Conservation (phyloP, 1,284 basidiomycete species). For the Kwoniella shivajii region DNA sequence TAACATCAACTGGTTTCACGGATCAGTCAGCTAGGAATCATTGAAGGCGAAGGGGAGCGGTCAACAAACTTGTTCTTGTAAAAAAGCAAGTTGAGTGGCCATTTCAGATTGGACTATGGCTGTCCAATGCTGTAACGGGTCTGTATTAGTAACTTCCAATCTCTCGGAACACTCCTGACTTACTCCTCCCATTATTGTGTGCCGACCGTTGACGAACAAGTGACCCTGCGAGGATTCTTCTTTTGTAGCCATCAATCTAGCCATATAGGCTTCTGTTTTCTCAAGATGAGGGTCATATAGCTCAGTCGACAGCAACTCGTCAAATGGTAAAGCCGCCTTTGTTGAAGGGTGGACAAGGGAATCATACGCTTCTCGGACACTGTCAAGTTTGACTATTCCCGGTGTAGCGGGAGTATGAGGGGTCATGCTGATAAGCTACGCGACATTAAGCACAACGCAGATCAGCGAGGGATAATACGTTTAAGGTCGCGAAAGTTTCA, state of each 20-base stretch:
- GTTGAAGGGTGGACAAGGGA: conserved; percentile 17
- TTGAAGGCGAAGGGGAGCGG: no score
- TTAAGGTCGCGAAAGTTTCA: conserved; percentile 4
- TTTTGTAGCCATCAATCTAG: conserved; percentile 37
- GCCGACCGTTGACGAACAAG: conserved; percentile 85
- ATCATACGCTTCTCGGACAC: conserved; percentile 38
- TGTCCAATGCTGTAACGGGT: conserved; percentile 59
- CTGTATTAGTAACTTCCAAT: background rate
- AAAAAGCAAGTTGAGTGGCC: conserved; percentile 63
- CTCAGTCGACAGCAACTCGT: conserved; percentile 49
- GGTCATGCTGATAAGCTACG: conserved; percentile 20
- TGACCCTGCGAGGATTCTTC: conserved; percentile 36
- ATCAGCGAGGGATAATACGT: background rate
- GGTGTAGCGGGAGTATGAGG: conserved; percentile 25
- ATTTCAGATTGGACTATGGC: conserved; percentile 65
- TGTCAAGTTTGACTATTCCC: conserved; percentile 27
- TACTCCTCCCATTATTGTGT: conserved; percentile 71
- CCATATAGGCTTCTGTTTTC: conserved; percentile 30
- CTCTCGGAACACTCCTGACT: conserved; percentile 40
- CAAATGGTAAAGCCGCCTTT: conserved; percentile 44
- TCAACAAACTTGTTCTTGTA: conserved; percentile 67
- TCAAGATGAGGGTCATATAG: conserved; percentile 37
- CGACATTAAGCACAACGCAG: background rate
- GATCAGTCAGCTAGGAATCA: conserved; percentile 15
- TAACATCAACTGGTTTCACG: conserved; percentile 63